These are phyloP conservation scores for Nephelium lappaceum DNA, from an alignment of 345 rosid genomes.

Conservation along the genomic window DNA sequence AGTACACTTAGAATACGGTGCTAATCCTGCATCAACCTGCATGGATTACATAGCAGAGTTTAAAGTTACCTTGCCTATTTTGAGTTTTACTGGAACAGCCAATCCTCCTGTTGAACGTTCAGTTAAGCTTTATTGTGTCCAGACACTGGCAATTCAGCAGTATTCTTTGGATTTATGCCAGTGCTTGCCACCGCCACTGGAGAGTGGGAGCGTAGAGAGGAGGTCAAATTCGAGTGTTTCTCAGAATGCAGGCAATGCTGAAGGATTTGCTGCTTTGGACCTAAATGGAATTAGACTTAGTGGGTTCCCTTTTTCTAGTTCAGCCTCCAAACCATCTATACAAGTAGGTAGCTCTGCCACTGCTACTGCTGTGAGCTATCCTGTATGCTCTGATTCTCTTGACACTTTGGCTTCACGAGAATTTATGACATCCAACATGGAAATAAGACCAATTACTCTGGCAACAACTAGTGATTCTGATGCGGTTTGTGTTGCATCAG, in stretches of 20 bases:
- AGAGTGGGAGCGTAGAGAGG: slow-evolving; percentile 50
- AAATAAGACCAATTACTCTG: slow-evolving; percentile 43
- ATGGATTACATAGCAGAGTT: slow-evolving; percentile 89
- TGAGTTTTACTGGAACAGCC: slow-evolving; percentile 83
- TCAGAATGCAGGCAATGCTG: slow-evolving; percentile 39
- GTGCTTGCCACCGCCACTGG: slow-evolving; percentile 74
- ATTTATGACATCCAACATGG: slow-evolving; percentile 34
- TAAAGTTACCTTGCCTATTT: slow-evolving; percentile 88
- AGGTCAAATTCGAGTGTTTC: slow-evolving; percentile 51
- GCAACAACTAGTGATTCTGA: slow-evolving; percentile 50
- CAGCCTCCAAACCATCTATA: slow-evolving; percentile 38
- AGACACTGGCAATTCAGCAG: slow-evolving; percentile 93
- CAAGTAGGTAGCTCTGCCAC: slow-evolving; percentile 36
- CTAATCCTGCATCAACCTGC: slow-evolving; percentile 63
- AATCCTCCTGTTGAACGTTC: slow-evolving; percentile 59
- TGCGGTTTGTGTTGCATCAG: slow-evolving; percentile 42
- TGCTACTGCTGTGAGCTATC: slow-evolving; percentile 31
- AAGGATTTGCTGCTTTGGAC: slow-evolving; percentile 44
- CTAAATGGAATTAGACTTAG: slow-evolving; percentile 40
- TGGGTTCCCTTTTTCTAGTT: slow-evolving; percentile 41
- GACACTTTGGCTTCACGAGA: slow-evolving; percentile 40
- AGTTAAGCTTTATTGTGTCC: slow-evolving; percentile 85
- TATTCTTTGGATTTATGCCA: slow-evolving; percentile 79
- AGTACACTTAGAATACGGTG: slow-evolving; percentile 80
- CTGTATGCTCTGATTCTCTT: slow-evolving; percentile 35